These are phyloP conservation scores for Porodaedalea pini DNA, from an alignment of 1,284 basidiomycete species.

Conservation along the genomic window DNA sequence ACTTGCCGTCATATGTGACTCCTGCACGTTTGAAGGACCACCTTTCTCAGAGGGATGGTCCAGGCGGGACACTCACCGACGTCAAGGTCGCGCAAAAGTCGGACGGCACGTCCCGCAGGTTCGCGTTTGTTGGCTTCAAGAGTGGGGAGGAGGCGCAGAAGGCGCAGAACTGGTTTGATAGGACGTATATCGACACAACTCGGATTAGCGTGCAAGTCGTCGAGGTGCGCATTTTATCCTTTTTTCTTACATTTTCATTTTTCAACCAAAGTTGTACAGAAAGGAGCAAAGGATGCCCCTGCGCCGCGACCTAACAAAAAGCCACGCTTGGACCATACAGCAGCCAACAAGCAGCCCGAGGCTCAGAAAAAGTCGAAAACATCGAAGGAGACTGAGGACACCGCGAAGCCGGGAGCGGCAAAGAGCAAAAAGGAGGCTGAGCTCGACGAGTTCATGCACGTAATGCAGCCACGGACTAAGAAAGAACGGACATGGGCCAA, in stretches of 20 bases:
- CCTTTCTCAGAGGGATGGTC: conserved; percentile 60
- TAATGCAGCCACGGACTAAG: conserved; percentile 57
- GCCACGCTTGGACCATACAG: conserved; percentile 46
- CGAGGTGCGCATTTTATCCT: conserved; percentile 50
- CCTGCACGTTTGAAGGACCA: conserved; percentile 66
- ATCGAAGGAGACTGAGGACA: conserved; percentile 20
- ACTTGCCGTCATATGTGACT: conserved; percentile 76
- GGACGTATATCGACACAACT: conserved; percentile 74
- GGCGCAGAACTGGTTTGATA: conserved; percentile 84
- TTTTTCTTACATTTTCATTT: conserved; percentile 13
- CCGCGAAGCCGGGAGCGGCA: not conserved
- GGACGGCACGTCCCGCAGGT: conserved; percentile 79
- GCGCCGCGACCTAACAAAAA: conserved; percentile 66
- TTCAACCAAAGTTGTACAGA: conserved; percentile 15
- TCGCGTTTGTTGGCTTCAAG: conserved; percentile 93
- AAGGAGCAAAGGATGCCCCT: conserved; percentile 67
- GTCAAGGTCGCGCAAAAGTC: conserved; percentile 76
- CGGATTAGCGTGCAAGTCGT: conserved; percentile 77
- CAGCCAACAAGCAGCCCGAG: conserved; percentile 28
- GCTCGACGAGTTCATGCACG: conserved; percentile 56
- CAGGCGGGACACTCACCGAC: conserved; percentile 80
- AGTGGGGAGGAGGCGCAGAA: conserved; percentile 71
- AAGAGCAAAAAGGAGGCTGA: conserved; percentile 37
- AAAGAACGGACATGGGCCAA: conserved; percentile 70
- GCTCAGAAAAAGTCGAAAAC: conserved; percentile 22